Evolutionary conservation across 306 rosid species (phyloP).

Genomic region (Sesbania bispinosa): DNA sequence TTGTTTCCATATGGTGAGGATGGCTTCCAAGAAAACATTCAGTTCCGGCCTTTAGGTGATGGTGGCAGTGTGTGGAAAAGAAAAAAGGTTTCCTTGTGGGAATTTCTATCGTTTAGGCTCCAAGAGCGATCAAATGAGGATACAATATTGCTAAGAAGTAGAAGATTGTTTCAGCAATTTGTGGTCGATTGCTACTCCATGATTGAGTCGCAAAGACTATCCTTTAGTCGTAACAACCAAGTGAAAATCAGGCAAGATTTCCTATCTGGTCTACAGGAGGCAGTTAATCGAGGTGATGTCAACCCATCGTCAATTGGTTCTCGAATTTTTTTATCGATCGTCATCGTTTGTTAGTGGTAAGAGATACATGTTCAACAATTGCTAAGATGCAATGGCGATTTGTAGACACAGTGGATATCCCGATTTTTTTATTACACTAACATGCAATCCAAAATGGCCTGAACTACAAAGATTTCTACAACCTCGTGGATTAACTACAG

Average conservation of each 20-base stretch:
- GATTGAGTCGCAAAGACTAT: background rate
- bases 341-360: background rate
- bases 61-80: background rate
- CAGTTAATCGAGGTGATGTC: background rate
- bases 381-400: background rate
- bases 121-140: background rate
- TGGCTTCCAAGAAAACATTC: background rate
- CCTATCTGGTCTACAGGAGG: background rate
- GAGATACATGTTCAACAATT: background rate
- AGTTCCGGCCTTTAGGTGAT: too few species aligned
- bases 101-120: background rate
- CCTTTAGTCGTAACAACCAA: background rate
- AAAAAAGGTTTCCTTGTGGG: background rate
- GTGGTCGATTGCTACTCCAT: background rate
- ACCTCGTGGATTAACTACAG: accelerated
- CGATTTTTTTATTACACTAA: background rate
- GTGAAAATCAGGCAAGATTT: background rate
- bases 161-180: background rate
- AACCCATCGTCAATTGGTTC: background rate
- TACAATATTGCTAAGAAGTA: background rate
- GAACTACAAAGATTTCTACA: background rate
- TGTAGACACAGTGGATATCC: background rate
- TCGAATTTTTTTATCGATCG: background rate
- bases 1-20: background rate
- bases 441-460: background rate